A percentile compares a stretch with the other conserved stretches of the same genome.
Evolutionary conservation across 2,329 filamentous ascomycete species (phyloP).

Genomic region (Trichoderma sp.): DNA sequence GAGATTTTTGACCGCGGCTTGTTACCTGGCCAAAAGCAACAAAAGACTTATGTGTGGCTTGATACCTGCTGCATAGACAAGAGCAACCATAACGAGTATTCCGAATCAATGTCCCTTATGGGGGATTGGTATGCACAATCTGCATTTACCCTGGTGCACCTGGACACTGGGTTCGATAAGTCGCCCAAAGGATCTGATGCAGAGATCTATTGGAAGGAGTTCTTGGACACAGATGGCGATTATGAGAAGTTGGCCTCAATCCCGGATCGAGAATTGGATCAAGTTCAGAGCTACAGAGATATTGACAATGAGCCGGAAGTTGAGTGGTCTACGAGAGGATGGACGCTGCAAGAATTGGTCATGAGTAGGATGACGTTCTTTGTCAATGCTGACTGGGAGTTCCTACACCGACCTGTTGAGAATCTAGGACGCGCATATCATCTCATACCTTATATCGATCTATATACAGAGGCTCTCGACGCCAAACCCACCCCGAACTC

Average conservation of each 20-base stretch:
- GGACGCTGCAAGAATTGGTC: conserved; percentile 9
- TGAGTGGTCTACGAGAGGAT: conserved; percentile 12
- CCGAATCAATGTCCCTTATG: conserved; percentile 20
- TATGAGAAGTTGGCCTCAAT: neutral
- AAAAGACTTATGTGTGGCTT: conserved; percentile 8
- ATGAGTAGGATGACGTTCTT: conserved; percentile 11
- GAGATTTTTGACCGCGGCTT: conserved; percentile 11
- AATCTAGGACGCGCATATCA: conserved; percentile 1
- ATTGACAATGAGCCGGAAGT: neutral
- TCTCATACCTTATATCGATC: conserved; percentile 1
- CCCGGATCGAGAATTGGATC: neutral
- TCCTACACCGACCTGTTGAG: conserved; percentile 1
- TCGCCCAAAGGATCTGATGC: neutral
- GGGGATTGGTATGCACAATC: conserved; percentile 19
- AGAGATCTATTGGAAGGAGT: conserved; percentile 3
- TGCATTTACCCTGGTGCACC: conserved; percentile 13
- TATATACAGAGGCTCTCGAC: conserved; percentile 1
- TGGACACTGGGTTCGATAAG: conserved; percentile 1
- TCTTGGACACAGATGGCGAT: conserved; percentile 2
- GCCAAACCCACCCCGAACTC: neutral
- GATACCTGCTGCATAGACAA: conserved; percentile 20
- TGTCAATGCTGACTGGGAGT: conserved; percentile 9
- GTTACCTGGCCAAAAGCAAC: neutral
- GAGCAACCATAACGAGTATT: conserved; percentile 12
- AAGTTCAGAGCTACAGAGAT: neutral